Conservation (phyloP, 225 moss, liverwort and hornwort genomes). For the Polytrichum commune region DNA sequence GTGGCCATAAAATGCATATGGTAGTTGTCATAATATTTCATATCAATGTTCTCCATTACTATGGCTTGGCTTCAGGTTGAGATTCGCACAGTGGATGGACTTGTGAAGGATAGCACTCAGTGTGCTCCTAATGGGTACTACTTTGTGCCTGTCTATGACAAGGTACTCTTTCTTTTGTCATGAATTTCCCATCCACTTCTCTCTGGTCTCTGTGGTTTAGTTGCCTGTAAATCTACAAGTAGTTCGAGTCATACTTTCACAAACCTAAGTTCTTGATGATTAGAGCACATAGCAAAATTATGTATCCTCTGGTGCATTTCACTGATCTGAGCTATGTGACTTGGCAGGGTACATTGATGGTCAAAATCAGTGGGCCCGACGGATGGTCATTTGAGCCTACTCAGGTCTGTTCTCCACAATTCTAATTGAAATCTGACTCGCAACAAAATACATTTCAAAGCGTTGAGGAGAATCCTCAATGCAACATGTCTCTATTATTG, state of each 20-base stretch:
- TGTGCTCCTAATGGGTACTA: slow-evolving; percentile 97
- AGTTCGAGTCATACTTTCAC: background rate
- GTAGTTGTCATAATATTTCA: no score
- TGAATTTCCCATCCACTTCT: background rate
- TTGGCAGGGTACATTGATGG: slow-evolving; percentile 66
- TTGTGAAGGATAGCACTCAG: slow-evolving; percentile 86
- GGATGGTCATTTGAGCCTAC: slow-evolving; percentile 86
- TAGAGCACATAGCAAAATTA: no score
- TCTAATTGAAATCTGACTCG: background rate
- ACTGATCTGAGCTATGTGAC: slow-evolving; percentile 1
- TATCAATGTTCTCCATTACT: no score
- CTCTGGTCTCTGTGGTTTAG: background rate
- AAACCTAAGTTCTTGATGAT: background rate
- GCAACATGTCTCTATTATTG: no score
- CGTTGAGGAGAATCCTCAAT: no score
- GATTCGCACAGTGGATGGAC: slow-evolving; percentile 76
- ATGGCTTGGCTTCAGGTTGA: slow-evolving; percentile 44
- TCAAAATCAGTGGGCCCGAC: slow-evolving; percentile 72
- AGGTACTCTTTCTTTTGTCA: slow-evolving; percentile 22
- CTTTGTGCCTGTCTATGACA: slow-evolving; percentile 85
- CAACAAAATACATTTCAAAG: no score
- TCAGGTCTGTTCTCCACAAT: slow-evolving; percentile 30
- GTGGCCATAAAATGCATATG: no score
- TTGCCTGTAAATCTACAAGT: background rate
- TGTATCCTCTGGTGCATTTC: background rate